A percentile compares a stretch with the other conserved stretches of the same genome.
Evolutionary conservation across 139 green algal species (phyloP).

Genomic region (Chlamydomonas applanata): DNA sequence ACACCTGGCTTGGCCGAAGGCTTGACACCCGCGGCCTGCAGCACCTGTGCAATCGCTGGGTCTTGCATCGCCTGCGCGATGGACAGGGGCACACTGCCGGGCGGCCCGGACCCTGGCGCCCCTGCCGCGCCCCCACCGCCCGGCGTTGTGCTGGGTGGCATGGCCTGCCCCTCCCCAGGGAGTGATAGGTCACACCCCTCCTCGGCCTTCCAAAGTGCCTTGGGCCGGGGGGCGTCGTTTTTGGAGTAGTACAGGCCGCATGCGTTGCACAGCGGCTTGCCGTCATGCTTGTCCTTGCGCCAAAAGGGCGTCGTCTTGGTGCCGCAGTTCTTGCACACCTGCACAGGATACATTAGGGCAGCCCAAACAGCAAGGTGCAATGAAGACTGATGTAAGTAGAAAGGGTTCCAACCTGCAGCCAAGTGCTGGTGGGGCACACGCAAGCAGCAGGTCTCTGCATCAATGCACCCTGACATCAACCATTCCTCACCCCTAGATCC

Average conservation of each 20-base stretch:
- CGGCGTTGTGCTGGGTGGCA: not conserved
- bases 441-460: no score
- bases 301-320: slow-evolving; percentile 90
- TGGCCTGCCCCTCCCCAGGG: not conserved
- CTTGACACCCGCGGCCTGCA: not conserved
- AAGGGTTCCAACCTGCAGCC: not conserved
- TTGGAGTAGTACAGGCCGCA: slow-evolving; percentile 95
- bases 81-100: not conserved
- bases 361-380: not conserved
- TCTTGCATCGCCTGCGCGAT: not conserved
- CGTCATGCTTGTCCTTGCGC: slow-evolving; percentile 88
- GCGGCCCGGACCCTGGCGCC: not conserved
- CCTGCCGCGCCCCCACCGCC: not conserved
- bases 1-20: not conserved
- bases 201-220: slow-evolving; percentile 80
- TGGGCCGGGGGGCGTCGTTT: slow-evolving; percentile 85
- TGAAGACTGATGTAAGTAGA: not conserved
- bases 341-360: not conserved
- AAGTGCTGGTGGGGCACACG: no score
- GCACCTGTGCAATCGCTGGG: not conserved
- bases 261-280: slow-evolving; percentile 89
- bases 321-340: slow-evolving; percentile 93
- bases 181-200: slow-evolving; percentile 13
- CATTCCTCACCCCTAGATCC: no score
- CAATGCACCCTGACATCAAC: no score